Conservation (phyloP, 2,329 filamentous ascomycete genomes). For the Cladosporium sp. region DNA sequence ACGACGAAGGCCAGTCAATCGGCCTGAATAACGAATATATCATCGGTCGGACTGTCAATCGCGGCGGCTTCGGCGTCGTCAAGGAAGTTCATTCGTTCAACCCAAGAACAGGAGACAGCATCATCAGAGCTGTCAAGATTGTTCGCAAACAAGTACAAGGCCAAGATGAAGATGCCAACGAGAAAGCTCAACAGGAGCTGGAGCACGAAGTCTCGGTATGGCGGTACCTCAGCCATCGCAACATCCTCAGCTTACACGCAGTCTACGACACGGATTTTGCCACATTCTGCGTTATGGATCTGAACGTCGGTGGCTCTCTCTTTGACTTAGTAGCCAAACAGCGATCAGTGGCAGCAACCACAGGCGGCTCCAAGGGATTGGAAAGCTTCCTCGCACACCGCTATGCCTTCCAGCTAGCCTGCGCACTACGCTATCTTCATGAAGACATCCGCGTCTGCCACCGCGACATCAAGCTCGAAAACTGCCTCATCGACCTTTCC, state of each 20-base stretch:
- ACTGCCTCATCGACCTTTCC: constrained; percentile 58
- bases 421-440: constrained; percentile 61
- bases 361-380: constrained; percentile 37
- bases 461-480: constrained; percentile 65
- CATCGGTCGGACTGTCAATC: constrained; percentile 61
- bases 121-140: constrained; percentile 62
- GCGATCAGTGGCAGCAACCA: constrained; percentile 32
- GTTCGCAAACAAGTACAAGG: constrained; percentile 55
- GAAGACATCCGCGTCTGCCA: constrained; percentile 63
- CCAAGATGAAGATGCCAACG: constrained; percentile 57
- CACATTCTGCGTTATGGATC: constrained; percentile 63
- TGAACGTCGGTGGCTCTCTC: constrained; percentile 60
- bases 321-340: constrained; percentile 58
- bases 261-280: constrained; percentile 64
- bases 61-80: constrained; percentile 61
- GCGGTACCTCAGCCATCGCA: constrained; percentile 59
- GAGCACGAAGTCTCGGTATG: constrained; percentile 65
- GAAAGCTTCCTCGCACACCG: constrained; percentile 49
- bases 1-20: constrained; percentile 64
- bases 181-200: constrained; percentile 61
- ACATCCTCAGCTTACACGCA: constrained; percentile 57
- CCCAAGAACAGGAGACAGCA: constrained; percentile 40
- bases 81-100: constrained; percentile 63
- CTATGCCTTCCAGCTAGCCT: constrained; percentile 60
- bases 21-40: constrained; percentile 58